Evolutionary conservation across 164 flowering plant genomes (phyloP).

Genomic region (Annona cherimola): DNA sequence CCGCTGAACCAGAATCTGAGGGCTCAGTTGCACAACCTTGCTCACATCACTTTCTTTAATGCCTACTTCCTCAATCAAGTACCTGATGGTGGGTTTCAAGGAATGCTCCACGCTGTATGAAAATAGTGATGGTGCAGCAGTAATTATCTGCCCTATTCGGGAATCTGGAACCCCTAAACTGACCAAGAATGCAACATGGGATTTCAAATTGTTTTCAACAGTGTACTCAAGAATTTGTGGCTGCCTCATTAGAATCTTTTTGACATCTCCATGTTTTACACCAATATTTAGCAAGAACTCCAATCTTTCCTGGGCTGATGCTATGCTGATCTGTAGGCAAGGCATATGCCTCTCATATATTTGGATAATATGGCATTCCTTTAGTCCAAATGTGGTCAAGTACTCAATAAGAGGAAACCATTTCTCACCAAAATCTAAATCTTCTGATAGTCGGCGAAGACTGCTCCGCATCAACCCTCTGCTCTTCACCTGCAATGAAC

Average conservation of each 20-base stretch:
- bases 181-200: constrained; percentile 69
- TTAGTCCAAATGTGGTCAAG: constrained; percentile 72
- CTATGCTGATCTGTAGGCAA: constrained; percentile 72
- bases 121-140: constrained; percentile 81
- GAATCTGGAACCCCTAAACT: constrained; percentile 73
- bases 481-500: constrained; percentile 34
- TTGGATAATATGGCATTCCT: constrained; percentile 76
- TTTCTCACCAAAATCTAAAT: constrained; percentile 65
- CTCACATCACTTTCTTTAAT: constrained; percentile 56
- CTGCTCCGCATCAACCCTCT: constrained; percentile 27
- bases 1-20: constrained; percentile 86
- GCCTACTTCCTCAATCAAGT: constrained; percentile 90
- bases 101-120: constrained; percentile 94
- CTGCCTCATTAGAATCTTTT: constrained; percentile 77
- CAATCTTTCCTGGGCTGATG: constrained; percentile 75
- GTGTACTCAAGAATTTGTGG: constrained; percentile 87
- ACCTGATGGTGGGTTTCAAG: constrained; percentile 79
- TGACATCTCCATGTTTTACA: constrained; percentile 77
- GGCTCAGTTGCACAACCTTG: constrained; percentile 93
- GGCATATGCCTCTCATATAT: constrained; percentile 91
- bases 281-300: constrained; percentile 75
- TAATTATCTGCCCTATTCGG: constrained; percentile 69
- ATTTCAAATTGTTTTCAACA: constrained; percentile 74
- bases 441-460: constrained; percentile 52
- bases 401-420: constrained; percentile 90